Percentiles rank a stretch among this genome's conserved stretches.
Conservation (phyloP, 140 eudicot species). For the Senecio squalidus region DNA sequence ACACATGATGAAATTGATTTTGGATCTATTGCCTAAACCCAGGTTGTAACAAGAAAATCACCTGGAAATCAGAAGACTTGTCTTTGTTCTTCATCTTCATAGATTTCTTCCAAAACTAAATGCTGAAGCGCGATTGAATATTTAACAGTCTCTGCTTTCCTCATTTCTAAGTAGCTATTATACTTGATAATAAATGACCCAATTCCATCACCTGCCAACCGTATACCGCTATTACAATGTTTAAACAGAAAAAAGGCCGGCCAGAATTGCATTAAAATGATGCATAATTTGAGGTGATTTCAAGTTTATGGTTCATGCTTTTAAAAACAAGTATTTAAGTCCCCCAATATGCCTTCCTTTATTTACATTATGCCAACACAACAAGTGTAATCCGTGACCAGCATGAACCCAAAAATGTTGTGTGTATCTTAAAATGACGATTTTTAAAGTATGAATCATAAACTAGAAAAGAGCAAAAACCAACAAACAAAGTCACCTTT, state of each 20-base stretch:
- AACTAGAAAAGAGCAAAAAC: neutral
- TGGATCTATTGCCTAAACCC: too few species aligned
- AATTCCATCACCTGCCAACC: conserved; percentile 25
- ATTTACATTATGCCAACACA: too few species aligned
- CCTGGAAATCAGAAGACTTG: too few species aligned
- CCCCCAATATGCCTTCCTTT: too few species aligned
- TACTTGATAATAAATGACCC: conserved; percentile 28
- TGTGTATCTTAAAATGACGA: neutral
- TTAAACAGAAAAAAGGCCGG: neutral
- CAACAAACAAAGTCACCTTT: conserved; percentile 39
- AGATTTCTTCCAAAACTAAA: conserved; percentile 28
- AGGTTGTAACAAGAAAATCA: too few species aligned
- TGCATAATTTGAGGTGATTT: neutral
- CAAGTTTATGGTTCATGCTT: neutral
- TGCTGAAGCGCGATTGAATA: conserved; percentile 28
- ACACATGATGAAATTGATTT: too few species aligned
- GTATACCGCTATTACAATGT: conserved; percentile 1
- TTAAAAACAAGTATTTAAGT: neutral
- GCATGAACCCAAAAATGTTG: neutral
- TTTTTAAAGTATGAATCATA: neutral
- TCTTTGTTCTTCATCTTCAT: conserved; percentile 18
- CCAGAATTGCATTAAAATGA: neutral
- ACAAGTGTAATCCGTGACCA: too few species aligned
- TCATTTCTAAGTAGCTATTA: conserved; percentile 17
- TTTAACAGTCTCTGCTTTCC: conserved; percentile 23